Evolutionary conservation across 805 yeast species (phyloP).

Genomic region (Wickerhamomyces chambardii): DNA sequence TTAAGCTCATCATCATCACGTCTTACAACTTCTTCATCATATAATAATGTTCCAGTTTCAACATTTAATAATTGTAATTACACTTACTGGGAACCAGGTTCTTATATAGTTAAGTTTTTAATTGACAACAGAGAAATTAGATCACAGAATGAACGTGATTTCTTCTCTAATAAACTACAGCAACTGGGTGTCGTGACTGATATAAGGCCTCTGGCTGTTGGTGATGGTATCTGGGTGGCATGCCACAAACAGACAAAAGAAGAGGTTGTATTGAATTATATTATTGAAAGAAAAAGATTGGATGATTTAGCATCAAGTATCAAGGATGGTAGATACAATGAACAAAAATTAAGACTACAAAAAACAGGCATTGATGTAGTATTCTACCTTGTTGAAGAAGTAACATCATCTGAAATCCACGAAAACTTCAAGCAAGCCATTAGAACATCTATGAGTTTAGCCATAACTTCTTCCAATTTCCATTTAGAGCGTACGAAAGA

Average conservation of each 20-base stretch:
- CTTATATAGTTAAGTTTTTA: slow-evolving; percentile 50
- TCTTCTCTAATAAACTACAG: slow-evolving; percentile 47
- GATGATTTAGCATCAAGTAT: slow-evolving; percentile 82
- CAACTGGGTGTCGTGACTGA: slow-evolving; percentile 41
- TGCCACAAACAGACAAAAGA: slow-evolving; percentile 44
- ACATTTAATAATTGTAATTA: slow-evolving; percentile 10
- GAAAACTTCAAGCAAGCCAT: slow-evolving; percentile 51
- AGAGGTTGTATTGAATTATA: slow-evolving; percentile 66
- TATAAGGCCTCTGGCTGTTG: slow-evolving; percentile 57
- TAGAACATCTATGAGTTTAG: slow-evolving; percentile 67
- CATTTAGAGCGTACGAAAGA: slow-evolving; percentile 59
- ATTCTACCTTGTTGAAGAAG: slow-evolving; percentile 77
- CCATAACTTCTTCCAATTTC: slow-evolving; percentile 57
- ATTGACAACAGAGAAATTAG: slow-evolving; percentile 81
- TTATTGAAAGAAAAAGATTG: slow-evolving; percentile 84
- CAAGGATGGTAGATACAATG: slow-evolving; percentile 80
- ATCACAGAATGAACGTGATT: slow-evolving; percentile 59
- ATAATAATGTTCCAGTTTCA: too few species aligned
- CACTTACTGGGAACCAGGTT: slow-evolving; percentile 49
- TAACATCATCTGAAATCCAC: slow-evolving; percentile 32
- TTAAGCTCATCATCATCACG: slow-evolving; percentile 12
- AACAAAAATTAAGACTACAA: slow-evolving; percentile 73
- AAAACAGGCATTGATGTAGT: slow-evolving; percentile 60
- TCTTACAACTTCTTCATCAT: too few species aligned
- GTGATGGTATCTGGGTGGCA: slow-evolving; percentile 91